Evolutionary conservation across 768 basidiomycete genomes (phyloP).

Genomic region (Boletus edulis): DNA sequence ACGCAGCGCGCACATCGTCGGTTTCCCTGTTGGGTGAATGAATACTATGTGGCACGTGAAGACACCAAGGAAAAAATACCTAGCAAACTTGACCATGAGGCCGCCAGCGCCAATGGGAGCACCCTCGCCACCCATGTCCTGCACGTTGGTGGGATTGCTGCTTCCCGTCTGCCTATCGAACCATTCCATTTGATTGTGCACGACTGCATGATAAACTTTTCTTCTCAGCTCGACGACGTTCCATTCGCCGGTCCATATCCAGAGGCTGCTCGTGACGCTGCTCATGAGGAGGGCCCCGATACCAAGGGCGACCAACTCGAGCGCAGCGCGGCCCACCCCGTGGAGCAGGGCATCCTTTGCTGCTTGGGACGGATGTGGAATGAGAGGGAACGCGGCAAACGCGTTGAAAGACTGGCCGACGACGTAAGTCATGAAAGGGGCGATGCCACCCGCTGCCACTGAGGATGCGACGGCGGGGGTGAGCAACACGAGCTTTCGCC

Average conservation of each 20-base stretch:
- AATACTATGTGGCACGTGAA: neutral
- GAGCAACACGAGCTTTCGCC: conserved; percentile 55
- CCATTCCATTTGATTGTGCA: conserved; percentile 80
- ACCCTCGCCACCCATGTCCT: conserved; percentile 36
- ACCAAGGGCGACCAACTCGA: conserved; percentile 67
- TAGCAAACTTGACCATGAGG: conserved; percentile 89
- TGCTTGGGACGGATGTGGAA: conserved; percentile 36
- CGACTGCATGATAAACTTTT: conserved; percentile 43
- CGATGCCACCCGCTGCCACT: conserved; percentile 63
- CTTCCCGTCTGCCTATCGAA: conserved; percentile 78
- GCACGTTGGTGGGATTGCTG: conserved; percentile 42
- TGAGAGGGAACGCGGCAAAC: conserved; percentile 58
- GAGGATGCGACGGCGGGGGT: conserved; percentile 65
- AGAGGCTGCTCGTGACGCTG: conserved; percentile 71
- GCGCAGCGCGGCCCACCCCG: conserved; percentile 56
- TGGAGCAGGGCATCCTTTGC: conserved; percentile 52
- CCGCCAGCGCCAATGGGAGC: conserved; percentile 79
- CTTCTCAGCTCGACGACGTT: conserved; percentile 57
- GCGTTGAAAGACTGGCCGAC: conserved; percentile 75
- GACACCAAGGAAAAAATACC: conserved; percentile 38
- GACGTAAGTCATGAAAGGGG: conserved; percentile 84
- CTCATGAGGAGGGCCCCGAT: conserved; percentile 67
- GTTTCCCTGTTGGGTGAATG: conserved; percentile 65
- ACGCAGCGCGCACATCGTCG: conserved; percentile 86
- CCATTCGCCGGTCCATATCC: conserved; percentile 87